These are phyloP conservation scores for Cryptococcus sp. DNA, from an alignment of 1,284 basidiomycete species.

Conservation along the genomic window DNA sequence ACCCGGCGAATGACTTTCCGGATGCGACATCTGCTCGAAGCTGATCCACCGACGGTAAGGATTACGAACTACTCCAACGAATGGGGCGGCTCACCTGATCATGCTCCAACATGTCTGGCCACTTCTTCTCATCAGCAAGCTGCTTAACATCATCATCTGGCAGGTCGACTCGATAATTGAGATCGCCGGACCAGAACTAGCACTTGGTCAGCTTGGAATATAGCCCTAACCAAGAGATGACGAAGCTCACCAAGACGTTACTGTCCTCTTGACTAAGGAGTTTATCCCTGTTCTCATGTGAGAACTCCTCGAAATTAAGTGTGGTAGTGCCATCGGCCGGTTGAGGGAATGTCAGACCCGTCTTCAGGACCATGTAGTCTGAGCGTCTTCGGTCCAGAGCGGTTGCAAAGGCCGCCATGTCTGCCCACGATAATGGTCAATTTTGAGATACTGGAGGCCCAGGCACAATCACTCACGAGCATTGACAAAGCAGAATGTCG, in stretches of 20 bases:
- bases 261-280: constrained; percentile 32
- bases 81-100: constrained; percentile 32
- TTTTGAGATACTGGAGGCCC: constrained; percentile 14
- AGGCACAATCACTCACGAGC: constrained; percentile 56
- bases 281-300: constrained; percentile 24
- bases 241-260: constrained; percentile 33
- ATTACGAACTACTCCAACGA: neutral
- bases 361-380: constrained; percentile 38
- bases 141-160: constrained; percentile 34
- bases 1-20: constrained; percentile 42
- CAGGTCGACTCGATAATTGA: constrained; percentile 47
- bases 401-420: constrained; percentile 60
- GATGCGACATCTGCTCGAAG: constrained; percentile 36
- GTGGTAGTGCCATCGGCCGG: constrained; percentile 17
- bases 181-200: constrained; percentile 50
- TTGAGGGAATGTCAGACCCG: constrained; percentile 33
- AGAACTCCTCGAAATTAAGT: constrained; percentile 42
- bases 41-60: constrained; percentile 15
- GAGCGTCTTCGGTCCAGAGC: constrained; percentile 55
- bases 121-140: constrained; percentile 34
- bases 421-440: constrained; percentile 52
- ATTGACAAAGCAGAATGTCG: constrained; percentile 60
- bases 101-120: constrained; percentile 36
- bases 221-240: no score
- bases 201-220: no score